These are phyloP conservation scores for Withania somnifera DNA, from an alignment of 305 asterid species.

Conservation along the genomic window DNA sequence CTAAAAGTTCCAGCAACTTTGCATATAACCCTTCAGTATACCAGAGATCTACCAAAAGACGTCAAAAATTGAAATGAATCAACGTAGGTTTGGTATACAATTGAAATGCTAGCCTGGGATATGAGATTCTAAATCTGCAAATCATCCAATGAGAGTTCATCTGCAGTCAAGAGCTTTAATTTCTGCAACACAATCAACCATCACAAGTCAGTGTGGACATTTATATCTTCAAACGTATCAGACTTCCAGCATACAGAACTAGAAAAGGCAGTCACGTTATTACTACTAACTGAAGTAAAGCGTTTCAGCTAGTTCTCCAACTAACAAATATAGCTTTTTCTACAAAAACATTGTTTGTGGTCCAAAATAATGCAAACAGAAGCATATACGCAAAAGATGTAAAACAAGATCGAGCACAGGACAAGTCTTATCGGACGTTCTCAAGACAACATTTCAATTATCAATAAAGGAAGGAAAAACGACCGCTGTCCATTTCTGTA, in stretches of 20 bases:
- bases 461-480: background rate
- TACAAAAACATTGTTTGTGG: background rate
- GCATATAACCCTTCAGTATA: background rate
- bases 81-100: constrained; percentile 13
- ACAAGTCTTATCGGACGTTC: background rate
- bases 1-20: background rate
- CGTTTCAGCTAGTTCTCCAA: background rate
- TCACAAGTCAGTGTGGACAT: background rate
- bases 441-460: background rate
- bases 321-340: background rate
- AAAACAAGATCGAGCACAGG: background rate
- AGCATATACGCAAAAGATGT: background rate
- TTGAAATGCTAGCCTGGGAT: constrained; percentile 8
- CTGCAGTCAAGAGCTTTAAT: constrained; percentile 29
- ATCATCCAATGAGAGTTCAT: constrained; percentile 31
- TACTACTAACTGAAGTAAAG: too few relatives aligned
- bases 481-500: background rate
- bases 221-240: background rate
- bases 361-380: background rate
- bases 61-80: constrained; percentile 4
- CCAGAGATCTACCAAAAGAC: background rate
- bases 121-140: constrained; percentile 23
- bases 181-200: constrained; percentile 22
- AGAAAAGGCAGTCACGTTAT: too few relatives aligned
- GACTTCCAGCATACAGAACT: background rate